These are phyloP conservation scores for Aspergillus vadensis DNA, from an alignment of 2,329 filamentous ascomycete genomes.

Conservation along the genomic window DNA sequence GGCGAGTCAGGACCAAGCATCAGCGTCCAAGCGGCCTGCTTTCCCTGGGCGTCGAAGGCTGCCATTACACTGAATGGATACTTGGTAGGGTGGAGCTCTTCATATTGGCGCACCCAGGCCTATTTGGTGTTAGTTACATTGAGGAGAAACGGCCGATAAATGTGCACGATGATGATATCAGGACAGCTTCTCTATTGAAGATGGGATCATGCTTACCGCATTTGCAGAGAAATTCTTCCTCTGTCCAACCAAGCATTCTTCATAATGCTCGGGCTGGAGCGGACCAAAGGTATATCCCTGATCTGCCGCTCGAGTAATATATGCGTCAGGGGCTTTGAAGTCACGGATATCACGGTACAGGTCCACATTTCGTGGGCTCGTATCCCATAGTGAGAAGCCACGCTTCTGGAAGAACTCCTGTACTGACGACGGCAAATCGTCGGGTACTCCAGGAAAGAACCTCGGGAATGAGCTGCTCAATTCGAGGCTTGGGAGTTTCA, in stretches of 20 bases:
- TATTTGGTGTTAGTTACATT: too few relatives aligned
- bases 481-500: slow-evolving; percentile 27
- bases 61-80: slow-evolving; percentile 47
- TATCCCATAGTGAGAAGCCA: slow-evolving; percentile 38
- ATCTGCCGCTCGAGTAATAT: slow-evolving; percentile 39
- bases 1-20: slow-evolving; percentile 43
- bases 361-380: slow-evolving; percentile 37
- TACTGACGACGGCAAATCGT: slow-evolving; percentile 36
- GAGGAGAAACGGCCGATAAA: too few relatives aligned
- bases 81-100: slow-evolving; percentile 35
- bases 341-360: slow-evolving; percentile 43
- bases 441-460: slow-evolving; percentile 51
- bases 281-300: slow-evolving; percentile 40
- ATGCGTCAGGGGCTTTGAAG: slow-evolving; percentile 38
- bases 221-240: slow-evolving; percentile 43
- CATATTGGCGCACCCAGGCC: slow-evolving; percentile 48
- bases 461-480: slow-evolving; percentile 43
- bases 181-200: too few relatives aligned
- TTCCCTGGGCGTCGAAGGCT: slow-evolving; percentile 40
- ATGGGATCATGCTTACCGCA: slow-evolving; percentile 27
- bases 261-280: slow-evolving; percentile 39
- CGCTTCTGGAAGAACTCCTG: slow-evolving; percentile 48
- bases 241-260: slow-evolving; percentile 44
- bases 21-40: slow-evolving; percentile 50
- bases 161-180: too few relatives aligned